phyloP scores from a whole-genome alignment of 495 filamentous ascomycete genomes.

The Trichoderma erinaceum region DNA sequence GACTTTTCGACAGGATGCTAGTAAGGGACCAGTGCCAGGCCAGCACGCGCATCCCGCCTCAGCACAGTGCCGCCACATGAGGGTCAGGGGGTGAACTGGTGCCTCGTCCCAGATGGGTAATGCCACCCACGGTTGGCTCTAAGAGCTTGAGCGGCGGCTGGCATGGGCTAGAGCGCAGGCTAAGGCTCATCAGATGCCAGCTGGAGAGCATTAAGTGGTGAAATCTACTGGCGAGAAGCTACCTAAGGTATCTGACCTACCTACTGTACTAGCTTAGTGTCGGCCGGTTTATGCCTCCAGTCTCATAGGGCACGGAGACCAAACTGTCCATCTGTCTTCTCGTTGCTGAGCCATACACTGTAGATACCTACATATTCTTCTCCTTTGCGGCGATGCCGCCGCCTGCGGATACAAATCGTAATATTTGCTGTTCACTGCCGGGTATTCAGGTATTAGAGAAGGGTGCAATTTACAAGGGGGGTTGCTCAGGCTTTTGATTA shows the following conservation, averaged over 20 bases:
- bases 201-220: no score
- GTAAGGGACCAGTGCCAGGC: constrained; percentile 8
- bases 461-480: background rate
- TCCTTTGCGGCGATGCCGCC: no score
- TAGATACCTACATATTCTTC: no score
- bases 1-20: constrained; percentile 10
- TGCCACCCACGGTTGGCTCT: background rate
- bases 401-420: no score
- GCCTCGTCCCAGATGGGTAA: constrained; percentile 7
- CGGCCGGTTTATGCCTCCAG: no score
- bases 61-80: constrained; percentile 11
- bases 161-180: background rate
- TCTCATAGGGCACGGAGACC: no score
- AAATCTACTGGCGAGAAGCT: no score
- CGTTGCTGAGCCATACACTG: no score
- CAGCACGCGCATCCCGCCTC: background rate
- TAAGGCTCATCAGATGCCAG: no score
- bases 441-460: background rate
- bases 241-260: no score
- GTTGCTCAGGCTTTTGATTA: background rate
- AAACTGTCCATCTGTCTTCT: no score
- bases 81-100: constrained; percentile 10
- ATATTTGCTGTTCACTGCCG: background rate
- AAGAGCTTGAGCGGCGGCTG: background rate
- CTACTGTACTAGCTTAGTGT: no score